phyloP scores from a whole-genome alignment of 768 basidiomycete species.

The Boletus vermiculosoides region DNA sequence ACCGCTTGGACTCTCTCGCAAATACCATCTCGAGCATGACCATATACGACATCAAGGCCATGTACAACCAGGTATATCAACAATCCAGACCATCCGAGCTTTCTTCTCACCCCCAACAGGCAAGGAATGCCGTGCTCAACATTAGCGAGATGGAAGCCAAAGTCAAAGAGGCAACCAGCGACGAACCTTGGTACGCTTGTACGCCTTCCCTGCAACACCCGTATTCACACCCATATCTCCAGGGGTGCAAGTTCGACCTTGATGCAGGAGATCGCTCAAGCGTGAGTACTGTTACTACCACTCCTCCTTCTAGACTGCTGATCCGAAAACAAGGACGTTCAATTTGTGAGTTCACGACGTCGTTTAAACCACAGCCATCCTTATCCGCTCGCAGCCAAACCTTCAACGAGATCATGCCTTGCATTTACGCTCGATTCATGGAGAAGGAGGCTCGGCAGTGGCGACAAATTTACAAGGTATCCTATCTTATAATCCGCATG shows the following conservation, averaged over 20 bases:
- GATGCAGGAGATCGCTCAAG: constrained; percentile 98
- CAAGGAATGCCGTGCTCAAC: constrained; percentile 95
- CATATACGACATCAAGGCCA: constrained; percentile 89
- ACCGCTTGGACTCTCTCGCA: constrained; percentile 73
- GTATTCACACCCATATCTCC: constrained; percentile 8
- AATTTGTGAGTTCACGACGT: constrained; percentile 69
- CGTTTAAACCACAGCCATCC: neutral
- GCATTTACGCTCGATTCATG: constrained; percentile 92
- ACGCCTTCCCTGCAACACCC: neutral
- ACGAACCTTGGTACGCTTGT: constrained; percentile 90
- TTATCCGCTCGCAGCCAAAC: constrained; percentile 63
- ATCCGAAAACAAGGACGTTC: constrained; percentile 70
- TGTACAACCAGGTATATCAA: constrained; percentile 83
- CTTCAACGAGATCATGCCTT: constrained; percentile 99
- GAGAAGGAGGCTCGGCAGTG: constrained; percentile 98
- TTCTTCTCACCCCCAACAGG: constrained; percentile 44
- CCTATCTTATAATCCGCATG: neutral
- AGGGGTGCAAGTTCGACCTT: constrained; percentile 98
- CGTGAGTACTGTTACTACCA: constrained; percentile 49
- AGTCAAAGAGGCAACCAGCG: constrained; percentile 94
- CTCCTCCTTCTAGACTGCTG: constrained; percentile 9
- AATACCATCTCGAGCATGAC: constrained; percentile 78
- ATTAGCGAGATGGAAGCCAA: constrained; percentile 97
- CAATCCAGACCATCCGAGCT: neutral
- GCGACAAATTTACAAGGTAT: constrained; percentile 97